Base-by-base conservation (phyloP, 371 early-diverging fungal genomes). In the Mortierella sp. region DNA sequence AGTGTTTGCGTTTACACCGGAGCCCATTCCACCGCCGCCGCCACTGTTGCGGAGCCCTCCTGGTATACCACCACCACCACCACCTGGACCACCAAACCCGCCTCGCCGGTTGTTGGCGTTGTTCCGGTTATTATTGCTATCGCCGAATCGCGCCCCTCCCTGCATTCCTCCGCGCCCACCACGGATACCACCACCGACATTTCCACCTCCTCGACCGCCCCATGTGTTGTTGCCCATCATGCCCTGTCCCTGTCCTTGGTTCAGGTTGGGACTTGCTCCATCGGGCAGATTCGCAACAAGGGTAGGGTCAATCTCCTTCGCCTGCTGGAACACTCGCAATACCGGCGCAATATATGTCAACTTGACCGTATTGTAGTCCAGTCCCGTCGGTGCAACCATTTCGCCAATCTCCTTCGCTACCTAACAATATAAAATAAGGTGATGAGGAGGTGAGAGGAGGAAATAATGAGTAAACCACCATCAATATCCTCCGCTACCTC, bases 331-430 rank as follows among this genome's bases (percentile, higher is more conserved):
- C 21, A 74, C 70, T 26, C 86, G 78, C 40, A 64, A 73, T 26
- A 61, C 78, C 4, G 86, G 86, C 37, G 86, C 76, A 16, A 81
- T 61, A 34, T 92, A 71, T 88, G 93, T 72, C 88, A 97, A 50
- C 90, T 97, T 76, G 91, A 96, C 88, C 94, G 97, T 87, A 95
- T 96, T 57, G 90, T 96, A 48, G 93, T 97, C 64, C 95, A 98
- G 79, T 93, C 86, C 86, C 34, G 81, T 85, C 1, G 86, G 86
- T 28, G 81, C 74, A 34, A 85, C 71, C 69, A 81, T 85, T 6
- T 76, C 74, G 26, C 79, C 81, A 43, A 85, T 85, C 19, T 81
- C 61, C 46, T 64, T 77, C n/a, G 86, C 81, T 4, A 67, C 78
- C 84, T 83, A 77, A 40, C 44, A 19, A 50, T 1, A 50, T 14